Conservation (phyloP, 495 filamentous ascomycete species). For the Podospora fimiseda region DNA sequence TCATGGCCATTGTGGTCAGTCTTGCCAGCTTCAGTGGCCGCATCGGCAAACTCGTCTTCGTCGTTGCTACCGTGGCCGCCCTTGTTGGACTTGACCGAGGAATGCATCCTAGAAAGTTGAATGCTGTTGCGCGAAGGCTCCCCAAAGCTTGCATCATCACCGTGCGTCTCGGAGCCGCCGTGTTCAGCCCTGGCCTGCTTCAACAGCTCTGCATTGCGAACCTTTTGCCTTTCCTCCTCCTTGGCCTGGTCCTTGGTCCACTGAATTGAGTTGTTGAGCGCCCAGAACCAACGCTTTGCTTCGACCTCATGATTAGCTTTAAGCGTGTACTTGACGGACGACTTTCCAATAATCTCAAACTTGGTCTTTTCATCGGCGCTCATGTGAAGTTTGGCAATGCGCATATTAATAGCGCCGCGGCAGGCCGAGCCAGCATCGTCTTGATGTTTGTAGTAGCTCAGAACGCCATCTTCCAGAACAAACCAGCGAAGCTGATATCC, state of each 20-base stretch:
- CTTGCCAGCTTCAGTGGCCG: constrained; percentile 28
- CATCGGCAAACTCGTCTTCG: constrained; percentile 39
- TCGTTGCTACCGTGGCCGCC: constrained; percentile 31
- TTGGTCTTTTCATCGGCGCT: constrained; percentile 93
- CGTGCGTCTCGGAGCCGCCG: constrained; percentile 36
- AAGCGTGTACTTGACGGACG: constrained; percentile 96
- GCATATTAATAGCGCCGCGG: constrained; percentile 97
- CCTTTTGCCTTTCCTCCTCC: constrained; percentile 71
- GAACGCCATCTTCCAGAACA: constrained; percentile 90
- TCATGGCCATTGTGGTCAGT: constrained; percentile 24
- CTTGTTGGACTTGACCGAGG: constrained; percentile 22
- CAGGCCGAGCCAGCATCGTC: constrained; percentile 91
- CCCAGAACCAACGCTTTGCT: constrained; percentile 95
- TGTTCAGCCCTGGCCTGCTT: constrained; percentile 55
- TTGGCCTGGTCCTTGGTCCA: constrained; percentile 96
- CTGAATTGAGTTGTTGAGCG: constrained; percentile 96
- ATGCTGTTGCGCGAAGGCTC: constrained; percentile 41
- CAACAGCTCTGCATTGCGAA: constrained; percentile 66
- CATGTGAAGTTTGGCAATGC: constrained; percentile 89
- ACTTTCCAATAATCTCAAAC: constrained; percentile 96
- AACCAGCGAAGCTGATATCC: constrained; percentile 98
- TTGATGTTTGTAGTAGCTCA: constrained; percentile 99
- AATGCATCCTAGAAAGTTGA: constrained; percentile 38
- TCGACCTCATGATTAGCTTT: constrained; percentile 95
- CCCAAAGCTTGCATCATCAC: constrained; percentile 45